Evolutionary conservation across 805 yeast species (phyloP), one percentile per base, ranked within the genome.

Genomic region (Ogataea populi-albae): DNA sequence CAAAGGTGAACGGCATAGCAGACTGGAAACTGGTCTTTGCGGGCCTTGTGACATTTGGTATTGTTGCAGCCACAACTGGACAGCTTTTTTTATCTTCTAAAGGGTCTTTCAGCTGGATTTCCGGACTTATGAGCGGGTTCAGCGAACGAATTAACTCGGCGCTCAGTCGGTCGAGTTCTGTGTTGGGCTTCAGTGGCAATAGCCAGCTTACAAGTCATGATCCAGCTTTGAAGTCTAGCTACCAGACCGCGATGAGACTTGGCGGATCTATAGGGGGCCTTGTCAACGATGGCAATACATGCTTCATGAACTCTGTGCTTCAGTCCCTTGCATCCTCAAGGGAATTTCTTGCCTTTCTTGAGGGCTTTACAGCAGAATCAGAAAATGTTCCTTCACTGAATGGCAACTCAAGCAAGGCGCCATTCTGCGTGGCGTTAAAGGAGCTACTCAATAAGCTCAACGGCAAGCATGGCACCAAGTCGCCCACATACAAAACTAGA

Each of bases 291-390:
- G 96, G 97, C 10, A 89, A 89, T 55, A 87, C 96, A 0, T 89
- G 97, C 59, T 89, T 89, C 52, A 87, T 88, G 94, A 89, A 89
- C 62, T 78, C 88, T 17, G 96, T 89, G 1, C 59, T 89, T 18
- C 97, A 89, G 58, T 74, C 85, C 12, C 62, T 88, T 38, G 88
- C 95, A 0, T 81, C 91, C 0, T 81, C 93, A 0, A 68, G 71
- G 17, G 74, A 79, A 23, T 63, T 87, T 23, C 47, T 68, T 14
- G 65, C 66, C 15, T 85, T 81, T 49, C 65, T 85, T 30, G 73
- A 76, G 26, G 61, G 65, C 6, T 69, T 63, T 32, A 57, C 69
- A 4, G 8, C 31, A 23, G 42, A 48, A 28, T 32, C 45, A 45
- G 38, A 52, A 45, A 31, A 38, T 23, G 21, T 9, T 12, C 23